These are phyloP conservation scores for Leccinum obscurum DNA, from an alignment of 768 basidiomycete genomes.

Conservation along the genomic window DNA sequence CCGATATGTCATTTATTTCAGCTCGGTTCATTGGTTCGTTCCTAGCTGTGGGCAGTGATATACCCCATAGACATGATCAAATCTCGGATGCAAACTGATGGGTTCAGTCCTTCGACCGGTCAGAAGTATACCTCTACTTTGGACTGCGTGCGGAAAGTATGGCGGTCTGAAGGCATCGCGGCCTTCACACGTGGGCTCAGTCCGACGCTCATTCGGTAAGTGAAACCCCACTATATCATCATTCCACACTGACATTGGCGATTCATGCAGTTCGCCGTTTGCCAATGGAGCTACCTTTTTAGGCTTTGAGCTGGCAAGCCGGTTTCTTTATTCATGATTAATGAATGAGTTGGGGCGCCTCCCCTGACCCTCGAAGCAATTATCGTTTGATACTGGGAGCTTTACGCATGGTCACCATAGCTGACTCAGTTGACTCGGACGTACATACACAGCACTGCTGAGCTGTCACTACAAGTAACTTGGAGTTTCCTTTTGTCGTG, in stretches of 20 bases:
- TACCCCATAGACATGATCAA: constrained; percentile 98
- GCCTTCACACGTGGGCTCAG: constrained; percentile 92
- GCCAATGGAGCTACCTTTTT: constrained; percentile 97
- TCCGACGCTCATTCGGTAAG: constrained; percentile 88
- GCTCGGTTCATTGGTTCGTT: constrained; percentile 11
- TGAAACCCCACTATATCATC: constrained; percentile 16
- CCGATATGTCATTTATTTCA: background rate
- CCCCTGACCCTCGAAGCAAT: background rate
- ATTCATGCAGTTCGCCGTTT: constrained; percentile 1
- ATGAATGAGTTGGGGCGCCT: background rate
- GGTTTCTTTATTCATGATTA: constrained; percentile 50
- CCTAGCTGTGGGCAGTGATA: constrained; percentile 84
- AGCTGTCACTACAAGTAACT: background rate
- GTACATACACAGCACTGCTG: constrained; percentile 6
- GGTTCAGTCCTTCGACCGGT: constrained; percentile 69
- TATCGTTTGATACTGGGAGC: constrained; percentile 1
- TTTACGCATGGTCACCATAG: background rate
- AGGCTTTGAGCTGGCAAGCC: constrained; percentile 90
- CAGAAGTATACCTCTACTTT: constrained; percentile 82
- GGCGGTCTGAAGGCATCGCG: constrained; percentile 76
- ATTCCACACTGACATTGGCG: constrained; percentile 5
- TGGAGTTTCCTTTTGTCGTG: background rate
- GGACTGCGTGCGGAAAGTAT: constrained; percentile 82
- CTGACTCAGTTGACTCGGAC: background rate
- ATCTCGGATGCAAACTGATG: constrained; percentile 94